Evolutionary conservation across 352 stramenopile genomes (phyloP), one percentile per base, ranked within the genome.

Genomic region (Aphanomyces euteiches): DNA sequence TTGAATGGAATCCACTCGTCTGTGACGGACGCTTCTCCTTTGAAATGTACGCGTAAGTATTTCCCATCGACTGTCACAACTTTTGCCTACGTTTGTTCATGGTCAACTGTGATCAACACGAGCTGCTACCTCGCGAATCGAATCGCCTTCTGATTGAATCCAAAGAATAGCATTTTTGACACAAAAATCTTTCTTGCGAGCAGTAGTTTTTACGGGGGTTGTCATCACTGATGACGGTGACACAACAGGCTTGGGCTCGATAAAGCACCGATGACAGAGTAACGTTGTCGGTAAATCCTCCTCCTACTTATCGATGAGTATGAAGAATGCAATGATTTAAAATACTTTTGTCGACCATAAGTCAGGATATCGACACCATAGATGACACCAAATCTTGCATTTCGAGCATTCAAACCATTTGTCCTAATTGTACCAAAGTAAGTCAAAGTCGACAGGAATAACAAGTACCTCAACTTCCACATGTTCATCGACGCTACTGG

Each of bases 371-470:
- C 87, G 72, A 64, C 87, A 94, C 45, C 76, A 74, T 15, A 94
- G 67, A 36, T 94, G 87, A 10, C 79, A 73, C 87, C 87, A 94
- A 60, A 92, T 84, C 59, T 86, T 83, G 72, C 87, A 94, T 39
- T 75, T 74, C 0, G 87, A 92, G 63, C 84, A 94, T 73, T 94
- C 84, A 69, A 94, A 92, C 81, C 83, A 92, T 78, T 85, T 80
- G 40, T 86, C 81, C 82, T 93, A 60, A 0, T 53, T 60, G 4
- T 40, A 72, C 60, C 17, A 50, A n/a, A 12, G 43, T 50, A n/a
- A 50, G 43, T 50, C 1, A 2, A 28, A 28, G 28, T 50, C 10
- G 43, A 50, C 43, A n/a, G 43, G 17, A 50, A n/a, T 50, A 50
- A 12, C 1, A 50, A n/a, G 43, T 54, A 93, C 84, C 71, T 92